Base-by-base conservation (phyloP, 495 filamentous ascomycete genomes). In the Barbatosphaeria neglecta region DNA sequence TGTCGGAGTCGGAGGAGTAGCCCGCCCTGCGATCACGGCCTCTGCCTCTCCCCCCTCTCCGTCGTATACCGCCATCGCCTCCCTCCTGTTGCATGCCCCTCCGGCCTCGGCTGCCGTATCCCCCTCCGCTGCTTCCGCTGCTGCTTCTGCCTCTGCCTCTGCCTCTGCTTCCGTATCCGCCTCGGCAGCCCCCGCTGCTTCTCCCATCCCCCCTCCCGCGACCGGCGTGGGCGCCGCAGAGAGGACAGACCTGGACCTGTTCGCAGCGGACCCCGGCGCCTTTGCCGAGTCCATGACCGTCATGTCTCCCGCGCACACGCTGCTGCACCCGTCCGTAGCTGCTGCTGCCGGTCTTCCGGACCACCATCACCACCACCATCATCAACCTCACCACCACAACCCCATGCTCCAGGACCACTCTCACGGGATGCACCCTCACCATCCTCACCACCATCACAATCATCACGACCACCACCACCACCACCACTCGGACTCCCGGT, bases 361-460 rank as follows among this genome's bases (percentile, higher is more conserved):
- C 19, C 57, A 52, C 42, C 31, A 48, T 27, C 37, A 43, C 37
- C 31, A 49, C 24, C 24, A 39, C 20, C 52, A 38, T 31, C 39
- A 44, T 28, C 33, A 41, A 22, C 55, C 56, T 41, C 48, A 52
- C 44, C 54, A 55, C 57, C 49, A 56, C 53, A 43, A 62, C 42
- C 48, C 63, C 31, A 58, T 59, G 44, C 48, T 67, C 7, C 59
- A 63, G 37, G 47, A 54, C 19, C 35, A 50, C 7, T 46, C 57
- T 19, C 56, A 54, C 38, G 41, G 46, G 24, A 51, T 43, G 22
- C 54, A 60, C 11, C 57, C 47, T 10, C 59, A 43, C 19, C 57
- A 52, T 39, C 31, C 46, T 27, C 37, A 43, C 37, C 31, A 49
- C 24, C 24, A 39, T 17, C 52, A 38, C 37, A 31, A 44, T 28